Percentiles rank a stretch among this genome's conserved stretches.
Conservation (phyloP, 371 early-diverging fungal genomes). For the Apophysomyces variabilis region DNA sequence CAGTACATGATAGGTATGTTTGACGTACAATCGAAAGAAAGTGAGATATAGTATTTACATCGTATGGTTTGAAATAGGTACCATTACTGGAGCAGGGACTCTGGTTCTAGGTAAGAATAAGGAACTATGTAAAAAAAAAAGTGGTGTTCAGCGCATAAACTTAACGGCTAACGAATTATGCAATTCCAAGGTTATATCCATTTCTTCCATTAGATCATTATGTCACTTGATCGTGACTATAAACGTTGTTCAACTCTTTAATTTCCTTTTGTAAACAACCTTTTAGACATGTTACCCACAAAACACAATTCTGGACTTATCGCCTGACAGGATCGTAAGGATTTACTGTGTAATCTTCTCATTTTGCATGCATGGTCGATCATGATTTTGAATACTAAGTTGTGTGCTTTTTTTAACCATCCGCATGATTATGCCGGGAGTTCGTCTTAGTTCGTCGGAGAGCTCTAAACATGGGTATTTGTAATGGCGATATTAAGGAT, state of each 20-base stretch:
- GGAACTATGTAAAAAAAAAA: neutral
- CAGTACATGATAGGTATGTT: slow-evolving; percentile 77
- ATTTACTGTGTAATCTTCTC: neutral
- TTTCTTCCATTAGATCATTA: slow-evolving; percentile 13
- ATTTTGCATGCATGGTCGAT: neutral
- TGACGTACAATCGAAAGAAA: neutral
- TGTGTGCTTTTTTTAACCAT: neutral
- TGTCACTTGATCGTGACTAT: neutral
- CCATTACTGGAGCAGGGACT: slow-evolving; percentile 85
- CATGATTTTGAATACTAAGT: neutral
- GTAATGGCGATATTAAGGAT: neutral
- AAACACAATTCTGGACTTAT: neutral
- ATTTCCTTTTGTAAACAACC: neutral
- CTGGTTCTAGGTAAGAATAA: slow-evolving; percentile 66
- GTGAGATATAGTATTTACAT: neutral
- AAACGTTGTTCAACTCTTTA: neutral
- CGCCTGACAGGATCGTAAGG: neutral
- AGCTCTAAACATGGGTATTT: neutral
- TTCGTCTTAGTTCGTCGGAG: neutral
- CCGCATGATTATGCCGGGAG: neutral
- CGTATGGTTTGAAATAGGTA: slow-evolving; percentile 41
- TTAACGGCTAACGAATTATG: neutral
- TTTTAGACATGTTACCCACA: neutral
- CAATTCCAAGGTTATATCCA: slow-evolving; percentile 12
- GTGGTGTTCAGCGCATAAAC: too few species aligned